Evolutionary conservation across 164 flowering plant species (phyloP).

Genomic region (Stephania japonica): DNA sequence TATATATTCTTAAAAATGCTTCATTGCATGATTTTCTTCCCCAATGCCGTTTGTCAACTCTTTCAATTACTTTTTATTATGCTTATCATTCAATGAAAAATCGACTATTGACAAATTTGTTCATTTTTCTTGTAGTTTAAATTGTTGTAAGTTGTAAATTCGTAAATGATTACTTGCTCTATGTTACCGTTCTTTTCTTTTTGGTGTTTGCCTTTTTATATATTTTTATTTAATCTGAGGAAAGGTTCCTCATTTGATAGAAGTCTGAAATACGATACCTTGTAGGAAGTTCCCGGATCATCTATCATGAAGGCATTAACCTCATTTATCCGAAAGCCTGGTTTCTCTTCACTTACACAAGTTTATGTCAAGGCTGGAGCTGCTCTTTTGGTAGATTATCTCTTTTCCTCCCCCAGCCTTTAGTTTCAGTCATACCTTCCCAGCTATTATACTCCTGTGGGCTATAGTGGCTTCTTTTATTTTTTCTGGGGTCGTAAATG

Average conservation of each 20-base stretch:
- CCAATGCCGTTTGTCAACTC: no score
- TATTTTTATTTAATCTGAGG: not conserved
- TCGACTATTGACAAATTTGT: no score
- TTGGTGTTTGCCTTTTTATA: not conserved
- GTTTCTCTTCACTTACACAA: conserved; percentile 58
- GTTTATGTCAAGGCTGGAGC: conserved; percentile 63
- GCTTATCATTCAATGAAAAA: no score
- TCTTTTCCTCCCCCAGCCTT: not conserved
- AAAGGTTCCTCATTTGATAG: not conserved
- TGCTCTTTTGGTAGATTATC: conserved; percentile 49
- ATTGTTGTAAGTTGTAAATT: no score
- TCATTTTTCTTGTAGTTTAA: no score
- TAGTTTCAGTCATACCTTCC: not conserved
- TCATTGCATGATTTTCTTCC: no score
- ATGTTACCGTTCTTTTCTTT: not conserved
- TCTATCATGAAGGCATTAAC: conserved; percentile 52
- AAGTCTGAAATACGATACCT: conserved; percentile 7
- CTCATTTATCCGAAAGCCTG: conserved; percentile 49
- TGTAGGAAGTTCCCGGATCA: conserved; percentile 67
- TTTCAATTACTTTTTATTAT: no score
- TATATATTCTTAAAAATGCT: no score
- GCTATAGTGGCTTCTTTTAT: not conserved
- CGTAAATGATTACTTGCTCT: no score
- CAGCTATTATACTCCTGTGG: not conserved
- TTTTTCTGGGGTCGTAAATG: conserved; percentile 4